Evolutionary conservation across 2,329 filamentous ascomycete genomes (phyloP), one percentile per base, ranked within the genome.

Genomic region (Claviceps spartinae): DNA sequence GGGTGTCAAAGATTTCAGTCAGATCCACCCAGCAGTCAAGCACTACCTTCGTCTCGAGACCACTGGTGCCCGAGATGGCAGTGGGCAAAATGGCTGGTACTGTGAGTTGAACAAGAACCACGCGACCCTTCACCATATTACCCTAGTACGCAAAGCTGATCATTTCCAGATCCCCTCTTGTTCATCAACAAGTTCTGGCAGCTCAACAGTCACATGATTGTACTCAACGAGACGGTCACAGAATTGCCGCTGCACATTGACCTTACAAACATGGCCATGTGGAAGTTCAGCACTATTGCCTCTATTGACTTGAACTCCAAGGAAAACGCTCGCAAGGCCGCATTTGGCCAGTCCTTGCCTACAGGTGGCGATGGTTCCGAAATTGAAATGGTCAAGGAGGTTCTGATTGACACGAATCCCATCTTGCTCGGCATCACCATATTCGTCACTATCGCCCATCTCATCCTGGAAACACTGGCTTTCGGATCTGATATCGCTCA

Each of bases 101-200:
- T 84, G 72, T 75, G 65, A 57, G 72, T 70, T 38, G 30, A 34
- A 36, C n/a, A 18, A 46, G 37, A 41, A 22, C 24, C 13, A 30
- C 9, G 6, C 30, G 5, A 30, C 20, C 34, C 37, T n/a, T 22
- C 20, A 2, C 14, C 3, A 4, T 14, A 9, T 22, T 11, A 34
- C 40, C 18, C 5, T n/a, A 22, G 18, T 36, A 41, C 48, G 47
- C 60, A 61, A 48, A 64, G 55, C 26, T 49, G 34, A 34, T 13
- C 13, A 20, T 37, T 34, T n/a, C 1, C 50, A 75, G 72, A 81
- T 63, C 93, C 93, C 4, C 80, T 96, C 45, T 71, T 97, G 41
- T 98, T 88, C 65, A 74, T 93, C 64, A 98, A 98, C 70, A 94
- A 86, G 4, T 98, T 98, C 70, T 98, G 93, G 93, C 91, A 97